Conservation (phyloP, 805 yeast species). For the Cyberlindnera galapagoensis region DNA sequence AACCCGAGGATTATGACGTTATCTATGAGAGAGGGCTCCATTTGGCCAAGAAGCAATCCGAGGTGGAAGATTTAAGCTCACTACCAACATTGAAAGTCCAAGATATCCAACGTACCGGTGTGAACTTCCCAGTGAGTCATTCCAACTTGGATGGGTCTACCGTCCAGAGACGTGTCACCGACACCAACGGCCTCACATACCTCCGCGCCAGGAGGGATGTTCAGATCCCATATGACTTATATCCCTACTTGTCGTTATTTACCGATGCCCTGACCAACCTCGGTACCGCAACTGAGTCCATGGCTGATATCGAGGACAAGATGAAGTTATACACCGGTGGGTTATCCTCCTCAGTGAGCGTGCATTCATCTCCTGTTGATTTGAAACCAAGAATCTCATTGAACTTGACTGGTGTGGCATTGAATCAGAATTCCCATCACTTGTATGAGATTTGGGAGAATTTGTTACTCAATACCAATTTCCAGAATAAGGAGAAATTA, state of each 20-base stretch:
- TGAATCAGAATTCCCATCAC: slow-evolving; percentile 54
- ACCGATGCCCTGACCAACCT: slow-evolving; percentile 74
- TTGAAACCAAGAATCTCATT: slow-evolving; percentile 45
- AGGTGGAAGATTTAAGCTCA: slow-evolving; percentile 65
- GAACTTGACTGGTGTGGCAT: slow-evolving; percentile 58
- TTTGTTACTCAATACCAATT: slow-evolving; percentile 62
- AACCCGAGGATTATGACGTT: slow-evolving; percentile 47
- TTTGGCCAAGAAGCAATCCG: slow-evolving; percentile 58
- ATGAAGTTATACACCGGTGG: slow-evolving; percentile 87
- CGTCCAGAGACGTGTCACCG: slow-evolving; percentile 45
- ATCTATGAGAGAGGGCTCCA: slow-evolving; percentile 55
- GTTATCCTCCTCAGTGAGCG: slow-evolving; percentile 52
- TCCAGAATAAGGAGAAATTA: slow-evolving; percentile 61
- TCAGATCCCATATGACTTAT: slow-evolving; percentile 51
- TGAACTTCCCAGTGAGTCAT: slow-evolving; percentile 25
- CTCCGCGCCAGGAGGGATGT: slow-evolving; percentile 61
- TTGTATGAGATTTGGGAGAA: slow-evolving; percentile 65
- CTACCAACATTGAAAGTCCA: slow-evolving; percentile 70
- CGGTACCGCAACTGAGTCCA: slow-evolving; percentile 69
- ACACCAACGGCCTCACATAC: slow-evolving; percentile 79
- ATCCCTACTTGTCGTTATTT: slow-evolving; percentile 71
- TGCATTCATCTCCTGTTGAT: slow-evolving; percentile 50
- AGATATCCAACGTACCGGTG: slow-evolving; percentile 64
- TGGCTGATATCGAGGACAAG: slow-evolving; percentile 79
- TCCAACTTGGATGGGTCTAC: slow-evolving; percentile 24